Conservation (phyloP, 148 eudicot species). For the Rheum nobile region DNA sequence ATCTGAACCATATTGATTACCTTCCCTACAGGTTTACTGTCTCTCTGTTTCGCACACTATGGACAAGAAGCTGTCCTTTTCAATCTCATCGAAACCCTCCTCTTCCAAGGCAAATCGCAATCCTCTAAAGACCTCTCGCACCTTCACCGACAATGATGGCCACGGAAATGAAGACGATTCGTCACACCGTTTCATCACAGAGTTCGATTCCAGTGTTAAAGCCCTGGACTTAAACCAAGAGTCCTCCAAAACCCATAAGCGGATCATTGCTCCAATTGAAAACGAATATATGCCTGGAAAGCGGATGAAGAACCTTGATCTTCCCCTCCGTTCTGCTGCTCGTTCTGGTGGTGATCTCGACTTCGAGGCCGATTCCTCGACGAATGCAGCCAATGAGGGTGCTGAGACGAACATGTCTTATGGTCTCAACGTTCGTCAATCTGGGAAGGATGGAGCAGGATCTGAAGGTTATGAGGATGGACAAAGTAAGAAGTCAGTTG, state of each 20-base stretch:
- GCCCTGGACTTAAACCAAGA: slow-evolving; percentile 13
- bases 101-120: slow-evolving; percentile 16
- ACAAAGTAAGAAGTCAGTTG: slow-evolving; percentile 10
- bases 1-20: not conserved
- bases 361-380: slow-evolving; percentile 30
- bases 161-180: not conserved
- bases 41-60: not conserved
- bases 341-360: slow-evolving; percentile 16
- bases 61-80: slow-evolving; percentile 34
- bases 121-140: slow-evolving; percentile 15
- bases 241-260: slow-evolving; percentile 8
- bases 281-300: slow-evolving; percentile 49
- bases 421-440: slow-evolving; percentile 55
- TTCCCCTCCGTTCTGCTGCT: slow-evolving; percentile 26
- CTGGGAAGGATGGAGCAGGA: not conserved
- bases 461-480: not conserved
- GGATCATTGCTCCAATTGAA: slow-evolving; percentile 46
- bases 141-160: slow-evolving; percentile 3
- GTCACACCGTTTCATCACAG: slow-evolving; percentile 33
- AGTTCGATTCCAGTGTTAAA: slow-evolving; percentile 36
- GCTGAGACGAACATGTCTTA: slow-evolving; percentile 25
- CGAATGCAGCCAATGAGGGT: slow-evolving; percentile 2
- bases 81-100: slow-evolving; percentile 24
- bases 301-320: slow-evolving; percentile 56
- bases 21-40: not conserved